These are phyloP conservation scores for Lipomyces sp. DNA, from an alignment of 805 yeast genomes.

Conservation along the genomic window DNA sequence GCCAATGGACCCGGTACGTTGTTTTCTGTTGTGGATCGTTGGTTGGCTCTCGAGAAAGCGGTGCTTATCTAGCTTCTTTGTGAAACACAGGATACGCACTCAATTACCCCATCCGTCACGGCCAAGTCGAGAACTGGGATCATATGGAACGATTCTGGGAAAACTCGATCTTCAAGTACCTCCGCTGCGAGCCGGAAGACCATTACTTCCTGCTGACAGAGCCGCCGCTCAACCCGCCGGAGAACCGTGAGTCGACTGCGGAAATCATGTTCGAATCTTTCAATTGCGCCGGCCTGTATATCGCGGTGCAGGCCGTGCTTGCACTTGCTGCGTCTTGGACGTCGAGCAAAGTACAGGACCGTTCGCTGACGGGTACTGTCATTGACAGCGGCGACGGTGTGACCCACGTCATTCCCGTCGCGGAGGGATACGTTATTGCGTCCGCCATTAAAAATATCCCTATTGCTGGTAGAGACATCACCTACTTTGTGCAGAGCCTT, in stretches of 20 bases:
- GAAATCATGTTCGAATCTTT: slow-evolving; percentile 98
- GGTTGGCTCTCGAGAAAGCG: background rate
- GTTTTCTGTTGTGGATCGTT: background rate
- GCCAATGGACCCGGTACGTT: slow-evolving; percentile 71
- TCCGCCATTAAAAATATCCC: slow-evolving; percentile 97
- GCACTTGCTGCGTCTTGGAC: slow-evolving; percentile 99
- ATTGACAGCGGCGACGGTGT: slow-evolving; percentile 99
- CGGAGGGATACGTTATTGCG: slow-evolving; percentile 98
- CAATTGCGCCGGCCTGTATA: slow-evolving; percentile 97
- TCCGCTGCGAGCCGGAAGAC: slow-evolving; percentile 98
- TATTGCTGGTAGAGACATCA: slow-evolving; percentile 97
- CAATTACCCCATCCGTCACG: slow-evolving; percentile 92
- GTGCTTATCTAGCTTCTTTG: background rate
- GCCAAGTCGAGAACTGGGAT: slow-evolving; percentile 99
- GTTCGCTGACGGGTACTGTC: slow-evolving; percentile 96
- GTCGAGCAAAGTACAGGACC: slow-evolving; percentile 87
- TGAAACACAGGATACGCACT: slow-evolving; percentile 58
- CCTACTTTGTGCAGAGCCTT: slow-evolving; percentile 85
- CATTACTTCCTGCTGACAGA: slow-evolving; percentile 93
- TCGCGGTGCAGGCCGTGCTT: slow-evolving; percentile 97
- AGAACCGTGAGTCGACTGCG: slow-evolving; percentile 96
- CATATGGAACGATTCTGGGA: slow-evolving; percentile 99
- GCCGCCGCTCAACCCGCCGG: slow-evolving; percentile 99
- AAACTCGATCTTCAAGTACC: slow-evolving; percentile 89
- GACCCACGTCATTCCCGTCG: slow-evolving; percentile 95